A percentile compares a stretch with the other conserved stretches of the same genome.
phyloP scores from a whole-genome alignment of 441 rosid species.

The Monsonia emarginata region DNA sequence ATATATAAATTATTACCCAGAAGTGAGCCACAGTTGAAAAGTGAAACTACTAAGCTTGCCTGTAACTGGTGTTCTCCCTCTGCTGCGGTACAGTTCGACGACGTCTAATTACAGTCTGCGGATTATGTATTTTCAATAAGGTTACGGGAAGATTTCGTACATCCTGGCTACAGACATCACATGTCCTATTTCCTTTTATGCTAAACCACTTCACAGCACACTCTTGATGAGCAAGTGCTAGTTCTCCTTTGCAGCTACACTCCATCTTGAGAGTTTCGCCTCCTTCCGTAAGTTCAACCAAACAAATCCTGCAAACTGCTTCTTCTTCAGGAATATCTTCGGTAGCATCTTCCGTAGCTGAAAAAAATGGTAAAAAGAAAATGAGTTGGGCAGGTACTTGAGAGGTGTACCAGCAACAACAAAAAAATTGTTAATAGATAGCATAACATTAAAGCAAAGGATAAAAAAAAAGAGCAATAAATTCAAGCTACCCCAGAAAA shows the following conservation, averaged over 20 bases:
- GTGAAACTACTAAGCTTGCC: slow-evolving; percentile 25
- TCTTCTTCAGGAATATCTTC: slow-evolving; percentile 43
- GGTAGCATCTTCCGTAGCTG: slow-evolving; percentile 27
- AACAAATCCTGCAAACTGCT: slow-evolving; percentile 42
- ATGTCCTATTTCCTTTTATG: slow-evolving; percentile 37
- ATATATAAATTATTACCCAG: too few species aligned
- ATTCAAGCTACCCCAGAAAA: not conserved
- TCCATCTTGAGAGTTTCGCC: slow-evolving; percentile 39
- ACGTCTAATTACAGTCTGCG: slow-evolving; percentile 26
- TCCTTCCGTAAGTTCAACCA: slow-evolving; percentile 38
- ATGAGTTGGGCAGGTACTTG: not conserved
- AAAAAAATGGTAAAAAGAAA: slow-evolving; percentile 1
- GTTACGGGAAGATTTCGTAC: slow-evolving; percentile 38
- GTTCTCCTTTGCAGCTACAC: slow-evolving; percentile 45
- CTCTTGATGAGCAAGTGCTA: slow-evolving; percentile 39
- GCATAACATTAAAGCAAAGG: not conserved
- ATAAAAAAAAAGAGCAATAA: not conserved
- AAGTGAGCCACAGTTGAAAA: not conserved
- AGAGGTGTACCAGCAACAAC: not conserved
- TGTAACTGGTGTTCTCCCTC: slow-evolving; percentile 25
- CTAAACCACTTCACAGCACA: slow-evolving; percentile 43
- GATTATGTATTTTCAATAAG: slow-evolving; percentile 27
- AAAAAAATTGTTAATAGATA: not conserved
- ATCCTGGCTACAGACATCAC: slow-evolving; percentile 41
- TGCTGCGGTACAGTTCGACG: slow-evolving; percentile 23